These are phyloP conservation scores for Trichothecium sympodiale DNA, from an alignment of 2,329 filamentous ascomycete genomes.

Conservation along the genomic window DNA sequence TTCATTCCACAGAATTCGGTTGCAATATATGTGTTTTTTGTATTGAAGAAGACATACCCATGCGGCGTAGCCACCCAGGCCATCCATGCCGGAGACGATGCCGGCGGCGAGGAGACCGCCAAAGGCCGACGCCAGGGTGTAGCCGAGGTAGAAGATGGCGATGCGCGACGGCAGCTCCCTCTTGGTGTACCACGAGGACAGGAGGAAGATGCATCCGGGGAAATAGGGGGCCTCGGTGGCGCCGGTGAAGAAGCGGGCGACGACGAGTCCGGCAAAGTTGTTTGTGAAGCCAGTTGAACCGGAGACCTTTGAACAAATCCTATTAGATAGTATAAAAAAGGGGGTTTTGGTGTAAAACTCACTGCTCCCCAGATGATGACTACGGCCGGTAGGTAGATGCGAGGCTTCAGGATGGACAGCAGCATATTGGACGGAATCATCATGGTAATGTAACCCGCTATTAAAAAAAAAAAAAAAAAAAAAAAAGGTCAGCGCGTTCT, in stretches of 20 bases:
- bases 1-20: too few species aligned
- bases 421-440: slow-evolving; percentile 24
- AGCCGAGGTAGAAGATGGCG: slow-evolving; percentile 4
- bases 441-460: slow-evolving; percentile 18
- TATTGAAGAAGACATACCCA: slow-evolving; percentile 3
- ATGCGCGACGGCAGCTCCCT: slow-evolving; percentile 3
- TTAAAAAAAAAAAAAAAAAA: not conserved
- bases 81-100: slow-evolving; percentile 12
- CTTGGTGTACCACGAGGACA: slow-evolving; percentile 5
- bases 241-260: slow-evolving; percentile 26
- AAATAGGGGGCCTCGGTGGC: slow-evolving; percentile 21
- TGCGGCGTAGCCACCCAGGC: slow-evolving; percentile 6
- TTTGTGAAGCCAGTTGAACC: slow-evolving; percentile 19
- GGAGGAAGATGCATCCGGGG: slow-evolving; percentile 5
- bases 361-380: slow-evolving; percentile 9
- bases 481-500: too few species aligned
- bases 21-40: too few species aligned
- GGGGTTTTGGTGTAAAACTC: not conserved
- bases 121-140: slow-evolving; percentile 1
- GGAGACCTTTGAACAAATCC: slow-evolving; percentile 16
- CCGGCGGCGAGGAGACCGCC: slow-evolving; percentile 7
- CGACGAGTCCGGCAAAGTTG: slow-evolving; percentile 23
- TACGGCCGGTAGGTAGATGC: slow-evolving; percentile 6
- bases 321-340: not conserved
- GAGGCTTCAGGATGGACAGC: slow-evolving; percentile 2